These are phyloP conservation scores for Elaeagnus macrophylla DNA, from an alignment of 306 rosid species.

Conservation along the genomic window DNA sequence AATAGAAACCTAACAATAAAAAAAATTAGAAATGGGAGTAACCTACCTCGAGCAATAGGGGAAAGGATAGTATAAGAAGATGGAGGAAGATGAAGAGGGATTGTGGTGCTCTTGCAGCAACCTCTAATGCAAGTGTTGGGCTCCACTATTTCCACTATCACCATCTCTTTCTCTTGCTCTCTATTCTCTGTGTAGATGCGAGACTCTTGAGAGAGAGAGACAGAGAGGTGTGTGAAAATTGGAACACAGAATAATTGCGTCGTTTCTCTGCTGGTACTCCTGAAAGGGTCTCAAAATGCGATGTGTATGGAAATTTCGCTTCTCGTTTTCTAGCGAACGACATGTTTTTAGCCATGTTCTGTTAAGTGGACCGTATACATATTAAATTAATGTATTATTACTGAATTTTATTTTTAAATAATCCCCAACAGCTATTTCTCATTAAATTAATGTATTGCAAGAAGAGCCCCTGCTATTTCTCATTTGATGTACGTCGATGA, in stretches of 20 bases:
- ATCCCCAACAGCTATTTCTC: not conserved
- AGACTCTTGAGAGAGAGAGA: not conserved
- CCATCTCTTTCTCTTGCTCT: not conserved
- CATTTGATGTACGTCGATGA: too few species aligned
- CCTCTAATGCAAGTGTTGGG: constrained; percentile 89
- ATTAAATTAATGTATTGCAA: not conserved
- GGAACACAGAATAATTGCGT: too few species aligned
- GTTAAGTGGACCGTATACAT: not conserved
- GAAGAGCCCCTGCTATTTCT: too few species aligned
- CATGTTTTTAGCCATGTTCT: not conserved
- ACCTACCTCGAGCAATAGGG: constrained; percentile 71
- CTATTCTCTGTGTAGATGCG: not conserved
- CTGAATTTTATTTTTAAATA: too few species aligned
- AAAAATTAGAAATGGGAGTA: not conserved
- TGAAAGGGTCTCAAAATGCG: not conserved
- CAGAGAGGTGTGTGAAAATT: not conserved
- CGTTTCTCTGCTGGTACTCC: too few species aligned
- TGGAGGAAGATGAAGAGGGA: constrained; percentile 79
- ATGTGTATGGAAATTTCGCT: not conserved
- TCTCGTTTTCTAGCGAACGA: not conserved
- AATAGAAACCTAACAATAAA: not conserved
- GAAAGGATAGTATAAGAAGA: constrained; percentile 60
- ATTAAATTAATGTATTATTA: not conserved
- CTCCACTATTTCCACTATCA: constrained; percentile 55
- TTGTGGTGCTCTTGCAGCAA: constrained; percentile 60